Base-by-base conservation (phyloP, 108 stramenopile species). In the Cyclotella cryptica region DNA sequence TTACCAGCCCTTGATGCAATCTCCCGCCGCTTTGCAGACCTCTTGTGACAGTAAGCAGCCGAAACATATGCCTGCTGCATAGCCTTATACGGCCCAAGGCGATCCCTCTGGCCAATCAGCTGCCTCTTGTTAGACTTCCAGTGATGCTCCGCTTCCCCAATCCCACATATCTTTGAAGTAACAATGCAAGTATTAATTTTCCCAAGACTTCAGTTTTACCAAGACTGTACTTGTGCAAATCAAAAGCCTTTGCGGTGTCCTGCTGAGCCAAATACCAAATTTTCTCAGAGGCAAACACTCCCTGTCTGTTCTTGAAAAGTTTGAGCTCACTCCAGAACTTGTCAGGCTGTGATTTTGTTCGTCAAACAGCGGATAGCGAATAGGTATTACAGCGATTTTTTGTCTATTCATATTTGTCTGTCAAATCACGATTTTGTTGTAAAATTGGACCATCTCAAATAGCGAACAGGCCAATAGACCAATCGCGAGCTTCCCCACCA, bases 111-210 rank as follows among this genome's bases (percentile, higher is more conserved):
- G 10, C 66, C 66, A 1, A 14, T 24, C 52, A 60, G 24, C 14
- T 21, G 19, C 10, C 28, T 14, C 35, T 76, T 76, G 4, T 54
- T 7, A 45, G 22, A 44, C 58, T 69, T 69, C 75, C 75, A 76
- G 28, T 58, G 39, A 3, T 66, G 6, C 35, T 76, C 75, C 4
- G 67, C 66, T 8, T 39, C 22, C n/a, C 66, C 66, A 15, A 69
- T 76, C 7, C 75, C 75, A 39, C 27, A 46, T 12, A 76, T 28
- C n/a, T 76, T 76, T 3, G 66, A 76, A 2, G n/a, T n/a, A 13
- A 69, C 59, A 5, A 58, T n/a, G 35, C 67, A 68, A 22, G 75
- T n/a, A n/a, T 66, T 11, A 68, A 8, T 24, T 9, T 22, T 4
- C 75, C 75, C 17, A 76, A 42, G 18, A 76, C 66, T 35, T 76